phyloP scores from a whole-genome alignment of 2,329 filamentous ascomycete species.

The Trichoderma afroharzianum region DNA sequence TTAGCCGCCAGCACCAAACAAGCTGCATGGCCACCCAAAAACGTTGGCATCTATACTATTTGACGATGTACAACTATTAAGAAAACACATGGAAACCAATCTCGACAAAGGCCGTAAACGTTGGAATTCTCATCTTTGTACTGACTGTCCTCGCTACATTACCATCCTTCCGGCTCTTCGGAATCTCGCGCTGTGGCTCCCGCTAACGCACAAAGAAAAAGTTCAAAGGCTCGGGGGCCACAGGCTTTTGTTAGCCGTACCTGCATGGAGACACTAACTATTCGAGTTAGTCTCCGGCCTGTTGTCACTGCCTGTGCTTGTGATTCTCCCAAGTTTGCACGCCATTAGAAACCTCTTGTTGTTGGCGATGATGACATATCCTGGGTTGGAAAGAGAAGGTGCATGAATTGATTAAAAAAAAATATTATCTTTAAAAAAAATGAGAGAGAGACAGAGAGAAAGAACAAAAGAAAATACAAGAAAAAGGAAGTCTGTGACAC shows the following conservation, averaged over 20 bases:
- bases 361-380: background rate
- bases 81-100: background rate
- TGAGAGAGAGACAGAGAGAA: background rate
- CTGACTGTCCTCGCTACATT: background rate
- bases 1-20: background rate
- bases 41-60: background rate
- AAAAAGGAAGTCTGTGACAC: background rate
- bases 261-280: background rate
- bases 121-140: background rate
- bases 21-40: background rate
- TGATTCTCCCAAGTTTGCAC: background rate
- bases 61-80: background rate
- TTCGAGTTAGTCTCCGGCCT: background rate
- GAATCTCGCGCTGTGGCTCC: background rate
- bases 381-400: background rate
- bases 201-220: background rate
- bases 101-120: background rate
- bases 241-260: conserved; percentile 7
- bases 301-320: background rate
- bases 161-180: background rate
- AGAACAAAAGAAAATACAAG: background rate
- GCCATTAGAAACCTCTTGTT: background rate
- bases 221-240: background rate
- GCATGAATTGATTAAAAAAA: background rate
- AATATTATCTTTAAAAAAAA: no score